Evolutionary conservation across 1,284 basidiomycete genomes (phyloP), one percentile per base, ranked within the genome.

Genomic region (Rhizoctonia solani): DNA sequence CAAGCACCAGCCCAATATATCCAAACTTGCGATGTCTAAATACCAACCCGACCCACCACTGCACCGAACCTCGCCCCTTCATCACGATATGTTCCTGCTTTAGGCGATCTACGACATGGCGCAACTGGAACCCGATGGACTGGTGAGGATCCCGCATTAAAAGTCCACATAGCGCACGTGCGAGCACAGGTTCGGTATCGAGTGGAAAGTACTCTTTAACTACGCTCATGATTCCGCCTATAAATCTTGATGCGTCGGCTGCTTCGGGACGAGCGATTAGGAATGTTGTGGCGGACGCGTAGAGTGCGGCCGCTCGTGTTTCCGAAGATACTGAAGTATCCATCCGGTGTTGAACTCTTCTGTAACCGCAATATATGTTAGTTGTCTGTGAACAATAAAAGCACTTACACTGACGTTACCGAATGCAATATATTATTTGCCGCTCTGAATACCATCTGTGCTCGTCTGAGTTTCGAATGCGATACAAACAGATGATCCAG

Each of bases 21-120:
- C 74, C 73, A 65, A 79, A 80, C 41, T 69, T 73, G 32, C 63
- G 73, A 73, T 85, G 83, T 55, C 73, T 73, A 67, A 85, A 82
- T n/a, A 82, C 73, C 76, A 82, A 79, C 3, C 85, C 85, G 41
- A 83, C 82, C 69, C 82, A 84, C 72, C 80, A 78, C 71, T 76
- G 74, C 21, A 41, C 49, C 14, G 21, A 29, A 6, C n/a, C 5
- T 14, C 49, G 34, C 8, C 19, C 1, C 16, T 52, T 65, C 3
- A 42, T 44, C 8, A n/a, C 21, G n/a, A 23, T 19, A 11, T 11
- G 4, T 13, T 16, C 34, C 14, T 42, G 39, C 29, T 49, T 54
- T 54, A 34, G 56, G 46, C 27, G 61, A 32, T 21, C 30, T 54
- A 23, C 47, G 16, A 13, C 47, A 27, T 11, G 49, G 56, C 23